Conservation (phyloP, 208 protist species). For the Trypanosomatidae sp. region DNA sequence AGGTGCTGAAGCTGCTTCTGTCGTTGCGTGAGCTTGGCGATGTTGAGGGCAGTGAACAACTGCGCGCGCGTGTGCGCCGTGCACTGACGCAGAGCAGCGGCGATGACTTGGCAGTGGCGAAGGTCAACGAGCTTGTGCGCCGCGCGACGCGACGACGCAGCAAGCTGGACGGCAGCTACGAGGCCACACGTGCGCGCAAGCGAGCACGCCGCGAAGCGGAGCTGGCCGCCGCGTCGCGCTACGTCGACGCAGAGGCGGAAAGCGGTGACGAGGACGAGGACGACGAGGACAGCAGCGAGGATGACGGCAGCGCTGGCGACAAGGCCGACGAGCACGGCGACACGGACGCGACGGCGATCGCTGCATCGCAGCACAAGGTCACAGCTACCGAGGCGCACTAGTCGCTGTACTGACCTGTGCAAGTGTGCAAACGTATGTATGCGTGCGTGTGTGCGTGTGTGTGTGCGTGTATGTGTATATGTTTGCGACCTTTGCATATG, state of each 20-base stretch:
- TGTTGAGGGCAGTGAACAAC: conserved; percentile 25
- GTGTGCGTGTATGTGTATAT: too few species aligned
- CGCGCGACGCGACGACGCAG: conserved; percentile 21
- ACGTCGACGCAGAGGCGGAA: conserved; percentile 50
- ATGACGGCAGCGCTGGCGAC: not conserved
- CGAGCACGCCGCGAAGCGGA: conserved; percentile 21
- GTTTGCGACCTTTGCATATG: too few species aligned
- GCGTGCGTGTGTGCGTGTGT: too few species aligned
- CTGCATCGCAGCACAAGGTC: too few species aligned
- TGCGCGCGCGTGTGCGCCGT: conserved; percentile 34
- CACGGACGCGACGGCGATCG: too few species aligned
- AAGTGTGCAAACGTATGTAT: too few species aligned
- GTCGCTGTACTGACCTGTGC: too few species aligned
- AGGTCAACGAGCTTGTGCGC: conserved; percentile 34
- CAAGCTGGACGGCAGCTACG: conserved; percentile 54
- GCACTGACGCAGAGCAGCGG: conserved; percentile 21
- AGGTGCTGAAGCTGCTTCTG: conserved; percentile 43
- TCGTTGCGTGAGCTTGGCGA: conserved; percentile 33
- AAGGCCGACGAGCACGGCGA: too few species aligned
- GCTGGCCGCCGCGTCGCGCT: conserved; percentile 15
- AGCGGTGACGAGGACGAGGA: conserved; percentile 43
- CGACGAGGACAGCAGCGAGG: conserved; percentile 3
- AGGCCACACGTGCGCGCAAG: conserved; percentile 30
- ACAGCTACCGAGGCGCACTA: too few species aligned
- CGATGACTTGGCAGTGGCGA: conserved; percentile 20